Evolutionary conservation across 2,329 filamentous ascomycete genomes (phyloP), one percentile per base, ranked within the genome.

Genomic region (Trichoderma asperellum): DNA sequence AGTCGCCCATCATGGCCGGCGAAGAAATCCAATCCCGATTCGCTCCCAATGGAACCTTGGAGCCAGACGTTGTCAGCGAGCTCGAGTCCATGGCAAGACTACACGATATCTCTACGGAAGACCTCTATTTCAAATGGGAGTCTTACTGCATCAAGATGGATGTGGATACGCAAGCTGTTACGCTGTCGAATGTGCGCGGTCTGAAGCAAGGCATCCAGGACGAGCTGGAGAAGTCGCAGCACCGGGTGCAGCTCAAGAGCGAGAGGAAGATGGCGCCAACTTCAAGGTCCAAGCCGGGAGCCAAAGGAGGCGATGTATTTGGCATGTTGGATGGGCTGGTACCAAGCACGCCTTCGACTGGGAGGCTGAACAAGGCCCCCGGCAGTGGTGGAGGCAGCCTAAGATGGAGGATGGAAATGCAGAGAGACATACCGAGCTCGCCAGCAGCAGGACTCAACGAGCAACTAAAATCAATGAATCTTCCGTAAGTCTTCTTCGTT

Each of bases 71-170:
- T 69, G 83, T 93, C 72, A 83, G 86, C 65, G 94, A 97, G 81
- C 84, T 99, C 73, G 87, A 91, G 77, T 96, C 93, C 70, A 96
- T 97, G 78, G 87, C 96, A 82, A 89, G 91, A 67, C 85, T 98
- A 70, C 93, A 97, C 81, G 89, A 89, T 59, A 87, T 98, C 71
- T 88, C 89, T 18, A 86, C 90, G 40, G 90, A 98, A 79, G 96
- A 98, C 78, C 85, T 98, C 32, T 97, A 93, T 81, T 97, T 93
- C 88, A 98, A 98, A 85, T 99, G 96, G 96, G 96, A 99, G 80
- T 95, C 94, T 0, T 98, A 97, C 84, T 94, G 92, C 80, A 91
- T 99, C 78, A 97, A 95, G 81, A 94, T 98, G 90, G 93, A 94
- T 29, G 83, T 88, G 59, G 93, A 96, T 68, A 91, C 93, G 69